Evolutionary conservation across 805 yeast species (phyloP).

Genomic region (Candida hispaniensis): DNA sequence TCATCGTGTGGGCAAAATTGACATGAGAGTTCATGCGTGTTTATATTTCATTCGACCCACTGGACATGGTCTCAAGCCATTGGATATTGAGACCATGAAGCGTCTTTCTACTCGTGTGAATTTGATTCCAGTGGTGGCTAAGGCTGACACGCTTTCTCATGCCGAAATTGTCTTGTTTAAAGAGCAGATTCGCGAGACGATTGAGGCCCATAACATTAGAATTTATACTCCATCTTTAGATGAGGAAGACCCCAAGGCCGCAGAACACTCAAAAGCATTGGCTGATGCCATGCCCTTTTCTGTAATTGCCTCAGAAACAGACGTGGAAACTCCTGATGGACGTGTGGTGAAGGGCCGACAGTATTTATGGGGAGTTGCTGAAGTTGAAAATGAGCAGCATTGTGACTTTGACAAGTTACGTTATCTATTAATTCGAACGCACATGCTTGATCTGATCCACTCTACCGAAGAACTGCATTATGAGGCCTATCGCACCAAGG

Average conservation of each 20-base stretch:
- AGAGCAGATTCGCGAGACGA: conserved; percentile 38
- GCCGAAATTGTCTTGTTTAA: conserved; percentile 48
- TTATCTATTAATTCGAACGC: conserved; percentile 51
- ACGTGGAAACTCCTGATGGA: conserved; percentile 36
- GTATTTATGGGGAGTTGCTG: conserved; percentile 81
- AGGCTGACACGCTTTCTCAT: conserved; percentile 62
- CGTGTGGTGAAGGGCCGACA: conserved; percentile 56
- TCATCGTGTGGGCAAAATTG: conserved; percentile 40
- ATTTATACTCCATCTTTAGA: conserved; percentile 43
- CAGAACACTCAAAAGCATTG: conserved; percentile 18
- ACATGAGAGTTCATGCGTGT: conserved; percentile 74
- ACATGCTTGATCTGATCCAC: conserved; percentile 67
- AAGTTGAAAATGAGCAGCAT: conserved; percentile 64
- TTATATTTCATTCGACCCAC: conserved; percentile 70
- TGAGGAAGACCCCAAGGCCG: conserved; percentile 27
- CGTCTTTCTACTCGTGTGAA: conserved; percentile 62
- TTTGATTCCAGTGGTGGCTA: conserved; percentile 70
- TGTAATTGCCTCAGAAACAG: conserved; percentile 54
- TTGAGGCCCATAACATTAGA: conserved; percentile 45
- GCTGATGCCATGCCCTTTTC: conserved; percentile 52
- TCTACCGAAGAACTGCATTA: conserved; percentile 64
- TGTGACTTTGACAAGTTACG: conserved; percentile 67
- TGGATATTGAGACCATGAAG: conserved; percentile 66
- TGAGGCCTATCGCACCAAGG: conserved; percentile 53
- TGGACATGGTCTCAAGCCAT: conserved; percentile 46